Conservation (phyloP, 441 rosid genomes). For the Macaranga tanarius region DNA sequence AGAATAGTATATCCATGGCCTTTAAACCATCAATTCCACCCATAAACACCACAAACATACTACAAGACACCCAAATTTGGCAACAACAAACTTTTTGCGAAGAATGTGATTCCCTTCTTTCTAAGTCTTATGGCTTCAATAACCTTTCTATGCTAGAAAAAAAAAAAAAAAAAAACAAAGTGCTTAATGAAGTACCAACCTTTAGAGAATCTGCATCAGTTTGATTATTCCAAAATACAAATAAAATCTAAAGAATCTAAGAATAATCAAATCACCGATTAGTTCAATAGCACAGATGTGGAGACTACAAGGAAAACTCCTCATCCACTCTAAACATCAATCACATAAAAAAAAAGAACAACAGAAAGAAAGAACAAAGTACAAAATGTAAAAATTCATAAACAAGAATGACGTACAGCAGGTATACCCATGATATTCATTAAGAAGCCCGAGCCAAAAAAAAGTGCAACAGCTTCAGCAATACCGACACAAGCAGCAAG, state of each 20-base stretch:
- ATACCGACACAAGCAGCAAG: slow-evolving; percentile 84
- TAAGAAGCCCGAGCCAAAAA: slow-evolving; percentile 68
- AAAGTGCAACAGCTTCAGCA: slow-evolving; percentile 71
- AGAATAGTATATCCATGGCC: not conserved
- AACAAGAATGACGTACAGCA: slow-evolving; percentile 59
- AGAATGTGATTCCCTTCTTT: not conserved
- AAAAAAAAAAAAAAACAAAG: not conserved
- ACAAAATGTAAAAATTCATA: slow-evolving; percentile 10
- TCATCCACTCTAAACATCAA: too few relatives aligned
- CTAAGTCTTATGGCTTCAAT: not conserved
- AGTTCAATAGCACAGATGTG: too few relatives aligned
- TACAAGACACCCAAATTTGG: not conserved
- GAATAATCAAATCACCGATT: too few relatives aligned
- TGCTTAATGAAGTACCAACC: not conserved
- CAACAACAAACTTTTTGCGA: not conserved
- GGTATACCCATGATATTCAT: slow-evolving; percentile 94
- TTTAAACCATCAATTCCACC: not conserved
- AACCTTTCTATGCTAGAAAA: too few relatives aligned
- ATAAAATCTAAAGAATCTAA: not conserved
- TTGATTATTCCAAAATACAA: too few relatives aligned
- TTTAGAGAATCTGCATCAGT: too few relatives aligned
- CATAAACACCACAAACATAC: not conserved
- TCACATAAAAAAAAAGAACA: too few relatives aligned
- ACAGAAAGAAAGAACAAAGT: too few relatives aligned
- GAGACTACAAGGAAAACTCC: too few relatives aligned